Base-by-base conservation (phyloP, 1,284 basidiomycete species). In the Hypsizygus ulmarius region DNA sequence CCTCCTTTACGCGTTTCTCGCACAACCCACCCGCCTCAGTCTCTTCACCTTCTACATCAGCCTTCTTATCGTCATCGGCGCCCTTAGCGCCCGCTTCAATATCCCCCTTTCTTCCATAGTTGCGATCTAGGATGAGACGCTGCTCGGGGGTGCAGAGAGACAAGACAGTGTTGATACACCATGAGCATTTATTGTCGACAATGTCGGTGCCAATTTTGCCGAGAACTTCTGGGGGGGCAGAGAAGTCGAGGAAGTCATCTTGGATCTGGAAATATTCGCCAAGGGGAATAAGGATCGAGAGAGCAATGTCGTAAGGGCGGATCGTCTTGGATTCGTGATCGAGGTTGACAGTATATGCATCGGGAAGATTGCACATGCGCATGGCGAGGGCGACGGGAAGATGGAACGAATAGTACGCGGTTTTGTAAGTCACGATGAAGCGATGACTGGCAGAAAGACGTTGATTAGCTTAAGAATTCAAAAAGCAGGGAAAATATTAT, bases 211-310 rank as follows among this genome's bases (percentile, higher is more conserved):
- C 97, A 56, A 98, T 83, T 75, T 99, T 99, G 54, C 96, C 97
- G 47, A 98, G 90, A 59, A 90, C 81, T 71, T 95, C 93, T 0
- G 93, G 92, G 1, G 90, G 82, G 9, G 88, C 93, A 43, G 88
- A 88, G 65, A 86, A 97, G 71, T 99, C 96, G 57, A 99, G 83
- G 72, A 89, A 98, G 70, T 99, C 97, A 69, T 99, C 96, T 70
- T 99, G 96, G 42, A 97, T 82, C 73, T 99, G 96, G 84, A 98
- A 99, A 73, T 98, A 99, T 70, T 97, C 94, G 50, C 97, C 96
- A 53, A 98, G 80, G 7, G 92, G 93, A 46, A 99, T 73, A 40
- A 98, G 82, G 64, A 99, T 96, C 42, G 83, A 79, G 43, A 86
- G 76, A 0, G 96, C 90, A 55, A 83, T 69, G 49, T 87, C 78